Base-by-base conservation (phyloP, 208 protist species). In the Acanthamoeba triangularis region DNA sequence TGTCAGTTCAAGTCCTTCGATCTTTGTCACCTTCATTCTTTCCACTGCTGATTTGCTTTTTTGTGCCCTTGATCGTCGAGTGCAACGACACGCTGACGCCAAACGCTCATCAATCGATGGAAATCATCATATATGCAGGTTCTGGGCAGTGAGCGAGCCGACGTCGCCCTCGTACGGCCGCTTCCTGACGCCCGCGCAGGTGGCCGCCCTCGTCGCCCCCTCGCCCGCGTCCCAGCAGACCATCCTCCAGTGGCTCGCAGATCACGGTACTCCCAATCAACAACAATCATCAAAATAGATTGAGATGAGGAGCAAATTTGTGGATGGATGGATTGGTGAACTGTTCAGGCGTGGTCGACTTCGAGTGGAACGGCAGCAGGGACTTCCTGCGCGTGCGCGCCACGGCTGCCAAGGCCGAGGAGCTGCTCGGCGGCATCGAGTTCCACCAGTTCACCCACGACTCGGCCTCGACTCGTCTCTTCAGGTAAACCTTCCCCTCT, bases 121-220 rank as follows among this genome's bases (percentile, higher is more conserved):
- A 7, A 59, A 59, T 59, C 52, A 59, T 7, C 16, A 59, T 16
- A 18, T 16, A 61, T 5, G 54, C 3, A 85, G 76, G 41, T 95
- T 95, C 44, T 95, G 93, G 93, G 93, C 18, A 4, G 93, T 95
- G 20, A 80, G 59, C 33, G 93, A 95, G 14, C 93, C 93, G 5
- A 35, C 37, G 16, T 74, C 56, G 56, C 74, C 74, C 23, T 76
- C 59, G 33, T 95, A 95, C 74, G 93, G 93, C 78, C 10, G 65
- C 54, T 69, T 69, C 59, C 49, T 91, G 18, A 54, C 84, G 11
- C 33, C 76, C 20, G 76, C 35, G 23, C 76, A 85, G 41, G 44
- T 85, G 11, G 76, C 76, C 44, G 20, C 35, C 8, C 76, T 85
- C 76, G 76, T 85, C 18, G 76, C 76, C 13, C 76, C 76, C n/a